These are phyloP conservation scores for Solanum piurae DNA, from an alignment of 257 asterid genomes.

Conservation along the genomic window DNA sequence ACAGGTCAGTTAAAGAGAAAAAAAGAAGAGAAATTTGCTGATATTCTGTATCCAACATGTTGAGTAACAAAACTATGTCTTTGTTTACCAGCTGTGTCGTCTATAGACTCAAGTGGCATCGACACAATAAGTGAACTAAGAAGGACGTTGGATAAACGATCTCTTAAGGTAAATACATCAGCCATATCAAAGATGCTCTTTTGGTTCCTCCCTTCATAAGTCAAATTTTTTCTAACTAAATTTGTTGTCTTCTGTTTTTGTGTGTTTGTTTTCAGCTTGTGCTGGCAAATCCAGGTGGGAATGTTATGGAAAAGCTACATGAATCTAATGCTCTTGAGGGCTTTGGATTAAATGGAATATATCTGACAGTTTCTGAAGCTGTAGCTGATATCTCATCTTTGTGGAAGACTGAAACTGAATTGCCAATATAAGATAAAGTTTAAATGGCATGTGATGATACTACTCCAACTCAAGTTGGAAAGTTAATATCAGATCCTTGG, in stretches of 20 bases:
- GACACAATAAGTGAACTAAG: conserved; percentile 66
- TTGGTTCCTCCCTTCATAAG: background rate
- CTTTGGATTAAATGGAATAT: conserved; percentile 46
- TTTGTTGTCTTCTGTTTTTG: background rate
- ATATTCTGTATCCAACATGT: background rate
- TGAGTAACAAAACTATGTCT: background rate
- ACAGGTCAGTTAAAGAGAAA: conserved; percentile 36
- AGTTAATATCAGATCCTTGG: background rate
- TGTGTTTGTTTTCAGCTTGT: conserved; percentile 32
- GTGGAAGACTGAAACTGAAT: conserved; percentile 36
- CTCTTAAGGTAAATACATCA: conserved; percentile 50
- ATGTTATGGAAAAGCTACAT: conserved; percentile 71
- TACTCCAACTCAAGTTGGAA: background rate
- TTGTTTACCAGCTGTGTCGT: conserved; percentile 68
- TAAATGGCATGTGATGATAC: background rate
- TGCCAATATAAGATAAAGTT: background rate
- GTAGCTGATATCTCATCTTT: conserved; percentile 49
- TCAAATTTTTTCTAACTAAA: background rate
- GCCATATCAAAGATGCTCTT: background rate
- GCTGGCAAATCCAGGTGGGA: conserved; percentile 67
- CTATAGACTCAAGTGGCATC: conserved; percentile 79
- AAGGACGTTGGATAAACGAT: conserved; percentile 46
- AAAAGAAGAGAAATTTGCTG: background rate
- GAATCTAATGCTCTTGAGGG: conserved; percentile 38
- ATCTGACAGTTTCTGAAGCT: conserved; percentile 74